phyloP scores from a whole-genome alignment of 441 rosid genomes.

The Hura crepitans region DNA sequence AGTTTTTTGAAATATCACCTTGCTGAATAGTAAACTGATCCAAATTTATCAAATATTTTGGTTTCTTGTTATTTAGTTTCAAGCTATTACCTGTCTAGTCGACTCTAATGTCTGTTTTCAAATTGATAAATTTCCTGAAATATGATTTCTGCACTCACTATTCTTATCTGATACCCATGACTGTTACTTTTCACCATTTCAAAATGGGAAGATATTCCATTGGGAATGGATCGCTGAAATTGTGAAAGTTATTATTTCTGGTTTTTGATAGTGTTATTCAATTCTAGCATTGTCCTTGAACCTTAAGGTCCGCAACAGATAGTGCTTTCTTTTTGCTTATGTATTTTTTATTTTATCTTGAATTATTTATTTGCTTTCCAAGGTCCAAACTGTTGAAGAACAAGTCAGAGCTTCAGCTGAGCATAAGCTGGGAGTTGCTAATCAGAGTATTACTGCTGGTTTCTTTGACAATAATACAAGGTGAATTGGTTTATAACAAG shows the following conservation, averaged over 20 bases:
- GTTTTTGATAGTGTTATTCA: background rate
- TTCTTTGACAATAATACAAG: constrained; percentile 94
- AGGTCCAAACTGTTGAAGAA: constrained; percentile 95
- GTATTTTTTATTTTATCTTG: too few relatives aligned
- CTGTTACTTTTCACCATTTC: background rate
- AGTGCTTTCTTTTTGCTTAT: background rate
- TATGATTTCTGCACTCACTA: background rate
- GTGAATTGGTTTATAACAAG: constrained; percentile 31
- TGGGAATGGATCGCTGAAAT: too few relatives aligned
- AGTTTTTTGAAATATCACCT: background rate
- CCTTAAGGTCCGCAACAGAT: background rate
- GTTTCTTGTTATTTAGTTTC: background rate
- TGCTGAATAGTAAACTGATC: background rate
- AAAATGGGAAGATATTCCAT: background rate
- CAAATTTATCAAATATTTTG: too few relatives aligned
- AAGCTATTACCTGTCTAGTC: background rate
- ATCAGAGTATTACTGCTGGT: constrained; percentile 96
- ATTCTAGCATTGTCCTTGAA: background rate
- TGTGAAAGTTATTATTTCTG: background rate
- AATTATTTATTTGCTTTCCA: background rate
- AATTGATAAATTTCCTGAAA: background rate
- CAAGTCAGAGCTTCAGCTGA: constrained; percentile 96
- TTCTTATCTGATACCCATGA: background rate
- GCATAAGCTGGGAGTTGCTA: constrained; percentile 96
- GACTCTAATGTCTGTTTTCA: background rate